Percentiles rank a stretch among this genome's conserved stretches.
phyloP scores from a whole-genome alignment of 1,284 basidiomycete species.

The Cutaneotrichosporon sp. region DNA sequence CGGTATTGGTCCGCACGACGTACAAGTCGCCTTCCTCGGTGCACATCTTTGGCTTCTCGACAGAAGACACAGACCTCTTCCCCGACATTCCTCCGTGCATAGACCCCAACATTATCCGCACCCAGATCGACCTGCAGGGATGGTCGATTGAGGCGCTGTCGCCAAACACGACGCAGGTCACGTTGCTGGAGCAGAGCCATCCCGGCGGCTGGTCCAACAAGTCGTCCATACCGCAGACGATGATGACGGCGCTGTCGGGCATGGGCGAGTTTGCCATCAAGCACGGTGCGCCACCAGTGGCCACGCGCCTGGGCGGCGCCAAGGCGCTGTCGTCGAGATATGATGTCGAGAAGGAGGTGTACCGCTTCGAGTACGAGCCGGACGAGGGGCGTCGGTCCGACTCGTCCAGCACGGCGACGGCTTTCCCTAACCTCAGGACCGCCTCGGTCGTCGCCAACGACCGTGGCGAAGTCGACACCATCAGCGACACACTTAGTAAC shows the following conservation, averaged over 20 bases:
- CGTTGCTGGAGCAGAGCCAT: constrained; percentile 92
- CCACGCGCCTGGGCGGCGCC: constrained; percentile 75
- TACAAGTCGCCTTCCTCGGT: constrained; percentile 95
- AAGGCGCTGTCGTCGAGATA: constrained; percentile 69
- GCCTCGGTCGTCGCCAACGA: background rate
- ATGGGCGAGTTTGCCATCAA: constrained; percentile 93
- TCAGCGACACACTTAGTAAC: constrained; percentile 1
- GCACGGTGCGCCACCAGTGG: constrained; percentile 83
- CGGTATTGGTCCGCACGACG: constrained; percentile 84
- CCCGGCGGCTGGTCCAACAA: constrained; percentile 98
- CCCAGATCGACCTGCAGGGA: constrained; percentile 90
- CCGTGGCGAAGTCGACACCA: background rate
- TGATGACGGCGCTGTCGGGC: constrained; percentile 79
- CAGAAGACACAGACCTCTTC: constrained; percentile 80
- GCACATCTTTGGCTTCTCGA: constrained; percentile 93
- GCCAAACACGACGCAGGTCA: constrained; percentile 89
- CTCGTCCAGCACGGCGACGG: constrained; percentile 43
- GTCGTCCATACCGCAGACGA: constrained; percentile 81
- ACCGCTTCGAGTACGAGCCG: constrained; percentile 79
- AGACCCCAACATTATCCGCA: constrained; percentile 71
- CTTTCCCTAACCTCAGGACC: constrained; percentile 20
- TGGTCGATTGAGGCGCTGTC: constrained; percentile 96
- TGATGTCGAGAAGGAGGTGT: constrained; percentile 77
- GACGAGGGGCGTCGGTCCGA: constrained; percentile 55
- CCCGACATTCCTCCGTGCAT: constrained; percentile 67